Percentiles rank a stretch among this genome's conserved stretches.
These are phyloP conservation scores for Trichoderma koningiopsis DNA, from an alignment of 2,329 filamentous ascomycete genomes.

Conservation along the genomic window DNA sequence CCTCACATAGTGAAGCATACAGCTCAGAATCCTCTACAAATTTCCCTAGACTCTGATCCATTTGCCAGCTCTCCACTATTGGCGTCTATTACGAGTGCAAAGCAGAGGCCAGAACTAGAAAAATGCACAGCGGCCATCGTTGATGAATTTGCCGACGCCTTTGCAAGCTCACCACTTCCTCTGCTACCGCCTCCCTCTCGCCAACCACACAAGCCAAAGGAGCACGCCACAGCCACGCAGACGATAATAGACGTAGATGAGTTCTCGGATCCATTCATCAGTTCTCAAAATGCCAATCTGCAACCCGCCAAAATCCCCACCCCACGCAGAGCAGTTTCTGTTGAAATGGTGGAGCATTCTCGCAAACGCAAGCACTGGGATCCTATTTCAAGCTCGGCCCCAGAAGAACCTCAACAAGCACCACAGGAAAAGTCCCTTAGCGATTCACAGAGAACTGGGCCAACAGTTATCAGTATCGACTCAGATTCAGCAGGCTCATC, in stretches of 20 bases:
- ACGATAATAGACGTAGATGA: background rate
- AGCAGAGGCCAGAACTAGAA: background rate
- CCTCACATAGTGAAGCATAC: background rate
- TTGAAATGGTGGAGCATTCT: background rate
- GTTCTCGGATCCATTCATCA: constrained; percentile 29
- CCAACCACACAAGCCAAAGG: background rate
- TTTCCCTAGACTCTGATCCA: background rate
- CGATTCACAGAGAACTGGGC: background rate
- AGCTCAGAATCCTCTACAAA: background rate
- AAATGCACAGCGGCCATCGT: background rate
- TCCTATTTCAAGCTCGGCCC: constrained; percentile 57
- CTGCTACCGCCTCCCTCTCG: background rate
- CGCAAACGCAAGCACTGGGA: constrained; percentile 37
- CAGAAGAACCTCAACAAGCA: constrained; percentile 38
- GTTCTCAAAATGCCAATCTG: constrained; percentile 26
- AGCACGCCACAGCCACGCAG: background rate
- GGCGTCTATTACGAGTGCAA: background rate
- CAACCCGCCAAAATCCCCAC: background rate
- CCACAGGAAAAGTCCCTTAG: constrained; percentile 28
- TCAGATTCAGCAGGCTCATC: constrained; percentile 37
- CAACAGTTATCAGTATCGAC: constrained; percentile 42
- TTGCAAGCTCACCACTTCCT: constrained; percentile 39
- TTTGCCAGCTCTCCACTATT: constrained; percentile 12
- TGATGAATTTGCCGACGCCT: constrained; percentile 37
- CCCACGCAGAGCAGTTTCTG: constrained; percentile 14